phyloP scores from a whole-genome alignment of 2,329 filamentous ascomycete genomes.

The Coniella vitis region DNA sequence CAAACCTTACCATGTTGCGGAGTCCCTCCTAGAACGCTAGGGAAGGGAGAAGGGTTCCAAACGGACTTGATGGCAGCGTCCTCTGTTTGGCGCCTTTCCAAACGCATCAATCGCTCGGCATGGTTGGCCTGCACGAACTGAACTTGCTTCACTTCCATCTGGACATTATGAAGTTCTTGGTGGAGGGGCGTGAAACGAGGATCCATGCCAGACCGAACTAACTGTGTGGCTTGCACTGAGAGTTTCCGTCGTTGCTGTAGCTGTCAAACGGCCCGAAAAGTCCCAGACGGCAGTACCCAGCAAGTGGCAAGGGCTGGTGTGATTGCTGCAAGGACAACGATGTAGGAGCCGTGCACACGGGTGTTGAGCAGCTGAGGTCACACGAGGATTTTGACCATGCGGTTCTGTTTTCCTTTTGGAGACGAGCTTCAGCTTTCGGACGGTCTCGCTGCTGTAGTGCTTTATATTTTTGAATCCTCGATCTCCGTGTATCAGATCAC shows the following conservation, averaged over 20 bases:
- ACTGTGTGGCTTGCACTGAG: not conserved
- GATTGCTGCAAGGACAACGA: not conserved
- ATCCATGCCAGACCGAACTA: constrained; percentile 48
- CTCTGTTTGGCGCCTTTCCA: constrained; percentile 62
- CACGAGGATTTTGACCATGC: constrained; percentile 1
- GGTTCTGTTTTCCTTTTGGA: not conserved
- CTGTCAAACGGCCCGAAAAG: not conserved
- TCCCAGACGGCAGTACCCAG: constrained; percentile 3
- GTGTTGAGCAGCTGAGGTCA: not conserved
- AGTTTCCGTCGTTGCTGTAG: constrained; percentile 8
- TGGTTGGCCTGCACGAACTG: constrained; percentile 57
- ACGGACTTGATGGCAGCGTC: constrained; percentile 71
- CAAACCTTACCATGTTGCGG: constrained; percentile 72
- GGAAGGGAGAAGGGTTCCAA: constrained; percentile 83
- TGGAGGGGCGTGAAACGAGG: constrained; percentile 51
- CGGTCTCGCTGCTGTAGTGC: not conserved
- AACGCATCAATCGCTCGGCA: constrained; percentile 51
- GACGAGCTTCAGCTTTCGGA: constrained; percentile 8
- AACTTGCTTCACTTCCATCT: constrained; percentile 65
- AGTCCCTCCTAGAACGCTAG: constrained; percentile 73
- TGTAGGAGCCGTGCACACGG: not conserved
- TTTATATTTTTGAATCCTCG: constrained; percentile 11
- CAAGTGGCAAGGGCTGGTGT: constrained; percentile 7
- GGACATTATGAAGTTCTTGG: constrained; percentile 61
- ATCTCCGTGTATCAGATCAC: constrained; percentile 26